These are phyloP conservation scores for Geosmithia flava DNA, from an alignment of 2,329 filamentous ascomycete species.

Conservation along the genomic window DNA sequence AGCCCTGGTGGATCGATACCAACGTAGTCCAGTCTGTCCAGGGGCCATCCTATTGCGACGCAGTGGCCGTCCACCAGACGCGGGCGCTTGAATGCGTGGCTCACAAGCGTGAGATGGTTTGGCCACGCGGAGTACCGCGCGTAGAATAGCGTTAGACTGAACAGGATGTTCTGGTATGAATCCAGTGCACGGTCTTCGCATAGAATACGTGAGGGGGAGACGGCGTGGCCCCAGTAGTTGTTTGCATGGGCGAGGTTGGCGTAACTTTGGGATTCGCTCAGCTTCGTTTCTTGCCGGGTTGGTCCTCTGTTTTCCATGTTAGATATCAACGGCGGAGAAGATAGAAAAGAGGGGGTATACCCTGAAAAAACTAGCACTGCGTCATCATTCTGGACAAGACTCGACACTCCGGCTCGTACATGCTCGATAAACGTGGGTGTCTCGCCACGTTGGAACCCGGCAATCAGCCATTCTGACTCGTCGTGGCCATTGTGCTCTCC, in stretches of 20 bases:
- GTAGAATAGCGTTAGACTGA: constrained; percentile 48
- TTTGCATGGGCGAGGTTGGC: constrained; percentile 35
- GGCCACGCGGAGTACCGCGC: constrained; percentile 37
- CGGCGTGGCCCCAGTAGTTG: constrained; percentile 19
- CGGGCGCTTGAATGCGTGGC: constrained; percentile 55
- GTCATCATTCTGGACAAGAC: constrained; percentile 28
- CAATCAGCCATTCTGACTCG: constrained; percentile 59
- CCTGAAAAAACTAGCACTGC: constrained; percentile 62
- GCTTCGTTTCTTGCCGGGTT: constrained; percentile 42
- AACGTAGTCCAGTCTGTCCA: constrained; percentile 32
- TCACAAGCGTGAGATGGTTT: constrained; percentile 45
- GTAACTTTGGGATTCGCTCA: constrained; percentile 55
- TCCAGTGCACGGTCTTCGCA: constrained; percentile 67
- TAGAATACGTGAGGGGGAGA: constrained; percentile 23
- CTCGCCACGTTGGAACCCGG: constrained; percentile 66
- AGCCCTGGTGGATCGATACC: constrained; percentile 53
- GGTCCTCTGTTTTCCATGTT: constrained; percentile 46
- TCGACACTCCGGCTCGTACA: constrained; percentile 49
- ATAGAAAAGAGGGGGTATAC: constrained; percentile 21
- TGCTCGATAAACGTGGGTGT: constrained; percentile 71
- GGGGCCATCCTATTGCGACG: constrained; percentile 43
- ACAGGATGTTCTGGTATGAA: constrained; percentile 75
- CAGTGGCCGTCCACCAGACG: constrained; percentile 55
- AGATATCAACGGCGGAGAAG: neutral
- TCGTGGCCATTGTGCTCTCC: constrained; percentile 36